Evolutionary conservation across 2,329 filamentous ascomycete genomes (phyloP), one percentile per base, ranked within the genome.

Genomic region (Diplodia corticola): DNA sequence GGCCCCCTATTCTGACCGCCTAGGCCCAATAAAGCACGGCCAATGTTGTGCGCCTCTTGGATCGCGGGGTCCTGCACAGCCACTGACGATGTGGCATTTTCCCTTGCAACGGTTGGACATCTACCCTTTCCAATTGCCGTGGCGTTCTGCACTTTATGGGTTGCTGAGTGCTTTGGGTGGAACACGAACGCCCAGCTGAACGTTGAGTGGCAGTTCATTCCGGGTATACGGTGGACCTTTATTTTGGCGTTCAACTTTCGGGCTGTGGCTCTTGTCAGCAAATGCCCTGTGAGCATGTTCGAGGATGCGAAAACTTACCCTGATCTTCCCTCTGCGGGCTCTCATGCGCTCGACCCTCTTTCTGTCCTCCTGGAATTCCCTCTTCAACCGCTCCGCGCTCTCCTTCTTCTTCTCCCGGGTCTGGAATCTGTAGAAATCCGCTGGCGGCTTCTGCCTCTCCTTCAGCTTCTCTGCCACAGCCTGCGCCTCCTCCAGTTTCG

Each of bases 401-500:
- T 88, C 86, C 83, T 95, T 95, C 80, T 87, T 87, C 81, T 86
- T 88, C 82, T 96, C 91, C 57, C 92, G 81, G 72, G 86, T 85
- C 84, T 96, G 92, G 84, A 94, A 96, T 65, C 91, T 84, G 79
- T 96, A 96, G 77, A 96, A 95, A 75, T 91, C 88, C 63, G 86
- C 85, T 68, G 85, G 83, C 74, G 84, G 85, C 80, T 85, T 88
- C 80, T 85, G 77, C 64, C 79, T 82, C 75, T 87, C 75, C 63
- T 78, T 75, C 30, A 88, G 86, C 79, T 90, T 87, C 75, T 87
- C 86, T 67, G 83, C 80, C 72, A 85, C 78, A 51, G 83, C 83
- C 73, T 88, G 85, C 17, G 88, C 87, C 72, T 91, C 92, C 71
- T 89, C 89, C 68, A 88, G 84, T 64, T 89, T 86, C 1, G 91